Conservation (phyloP, 2,329 filamentous ascomycete species). For the Sclerotinia spermophila region DNA sequence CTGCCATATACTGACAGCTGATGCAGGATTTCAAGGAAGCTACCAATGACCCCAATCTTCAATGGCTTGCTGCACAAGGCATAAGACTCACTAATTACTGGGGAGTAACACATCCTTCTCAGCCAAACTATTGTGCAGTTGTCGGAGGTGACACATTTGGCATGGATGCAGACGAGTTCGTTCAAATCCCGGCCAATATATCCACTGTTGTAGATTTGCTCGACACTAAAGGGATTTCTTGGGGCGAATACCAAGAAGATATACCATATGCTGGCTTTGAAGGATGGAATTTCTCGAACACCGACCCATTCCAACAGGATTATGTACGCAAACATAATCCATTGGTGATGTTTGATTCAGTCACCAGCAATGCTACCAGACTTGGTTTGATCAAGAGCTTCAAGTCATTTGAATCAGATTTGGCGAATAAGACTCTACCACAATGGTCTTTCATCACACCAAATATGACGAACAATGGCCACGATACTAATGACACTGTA, state of each 20-base stretch:
- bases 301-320: conserved; percentile 51
- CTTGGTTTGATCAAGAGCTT: conserved; percentile 60
- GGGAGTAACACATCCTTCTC: conserved; percentile 55
- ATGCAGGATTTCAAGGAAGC: conserved; percentile 19
- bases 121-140: conserved; percentile 61
- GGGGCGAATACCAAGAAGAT: conserved; percentile 53
- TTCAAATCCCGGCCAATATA: conserved; percentile 42
- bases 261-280: conserved; percentile 49
- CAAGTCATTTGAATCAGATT: conserved; percentile 55
- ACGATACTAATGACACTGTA: conserved; percentile 49
- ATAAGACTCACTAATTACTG: conserved; percentile 53
- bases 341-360: conserved; percentile 49
- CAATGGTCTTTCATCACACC: conserved; percentile 62
- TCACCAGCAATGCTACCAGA: conserved; percentile 48
- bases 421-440: conserved; percentile 53
- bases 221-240: conserved; percentile 46
- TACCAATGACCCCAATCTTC: conserved; percentile 42
- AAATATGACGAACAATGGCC: conserved; percentile 63
- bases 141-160: conserved; percentile 56
- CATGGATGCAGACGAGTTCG: conserved; percentile 51
- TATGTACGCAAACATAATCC: conserved; percentile 64
- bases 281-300: conserved; percentile 49
- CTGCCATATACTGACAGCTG: background rate
- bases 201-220: conserved; percentile 49
- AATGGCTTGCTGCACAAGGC: conserved; percentile 50